These are phyloP conservation scores for Isabelozyma heimii DNA, from an alignment of 805 yeast genomes.

Conservation along the genomic window DNA sequence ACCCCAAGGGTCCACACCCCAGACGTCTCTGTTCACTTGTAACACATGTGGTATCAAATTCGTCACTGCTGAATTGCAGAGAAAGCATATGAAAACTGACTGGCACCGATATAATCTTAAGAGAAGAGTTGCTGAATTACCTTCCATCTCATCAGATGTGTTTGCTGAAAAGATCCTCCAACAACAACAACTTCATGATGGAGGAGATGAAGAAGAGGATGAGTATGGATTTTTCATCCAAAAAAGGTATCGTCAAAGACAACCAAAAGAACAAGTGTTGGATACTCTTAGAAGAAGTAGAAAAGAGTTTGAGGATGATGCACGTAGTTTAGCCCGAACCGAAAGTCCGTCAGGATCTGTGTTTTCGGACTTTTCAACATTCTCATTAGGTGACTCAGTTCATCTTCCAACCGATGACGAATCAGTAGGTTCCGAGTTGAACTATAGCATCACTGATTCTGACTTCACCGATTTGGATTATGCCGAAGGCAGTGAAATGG, in stretches of 20 bases:
- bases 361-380: constrained; percentile 51
- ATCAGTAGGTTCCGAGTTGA: constrained; percentile 53
- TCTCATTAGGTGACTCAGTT: constrained; percentile 49
- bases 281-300: constrained; percentile 11
- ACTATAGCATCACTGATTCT: constrained; percentile 34
- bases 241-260: constrained; percentile 6
- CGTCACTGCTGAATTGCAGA: constrained; percentile 35
- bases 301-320: constrained; percentile 2
- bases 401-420: constrained; percentile 26
- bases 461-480: constrained; percentile 20
- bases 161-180: constrained; percentile 66
- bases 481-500: constrained; percentile 27
- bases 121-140: constrained; percentile 51
- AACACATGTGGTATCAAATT: constrained; percentile 41
- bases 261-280: constrained; percentile 9
- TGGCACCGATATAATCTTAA: constrained; percentile 47
- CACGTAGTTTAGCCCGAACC: constrained; percentile 24
- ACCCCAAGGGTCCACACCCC: constrained; percentile 22
- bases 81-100: constrained; percentile 43
- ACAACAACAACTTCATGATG: constrained; percentile 12
- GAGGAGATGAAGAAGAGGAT: constrained; percentile 37
- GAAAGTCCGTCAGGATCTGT: constrained; percentile 55
- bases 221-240: constrained; percentile 52
- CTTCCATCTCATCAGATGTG: constrained; percentile 65
- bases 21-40: constrained; percentile 30